Evolutionary conservation across 352 stramenopile genomes (phyloP).

Genomic region (Hyaloperonospora arabidopsidis): DNA sequence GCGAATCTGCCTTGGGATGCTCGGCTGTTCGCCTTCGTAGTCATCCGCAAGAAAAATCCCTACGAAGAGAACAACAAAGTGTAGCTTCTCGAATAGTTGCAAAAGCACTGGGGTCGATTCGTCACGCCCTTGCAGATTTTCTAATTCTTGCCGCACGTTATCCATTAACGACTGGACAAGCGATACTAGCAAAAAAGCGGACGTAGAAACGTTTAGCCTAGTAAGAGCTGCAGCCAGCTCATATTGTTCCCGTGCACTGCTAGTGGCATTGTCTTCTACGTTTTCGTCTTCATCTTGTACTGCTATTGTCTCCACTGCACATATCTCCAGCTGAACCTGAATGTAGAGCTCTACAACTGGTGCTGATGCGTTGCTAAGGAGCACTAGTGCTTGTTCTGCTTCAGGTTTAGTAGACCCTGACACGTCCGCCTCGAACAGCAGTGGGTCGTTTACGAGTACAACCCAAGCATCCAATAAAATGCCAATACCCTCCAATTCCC

Average conservation of each 20-base stretch:
- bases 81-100: conserved; percentile 69
- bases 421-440: conserved; percentile 32
- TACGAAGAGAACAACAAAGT: conserved; percentile 73
- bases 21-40: conserved; percentile 61
- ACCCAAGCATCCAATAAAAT: conserved; percentile 79
- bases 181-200: conserved; percentile 44
- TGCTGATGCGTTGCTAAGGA: conserved; percentile 51
- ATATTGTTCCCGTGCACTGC: conserved; percentile 53
- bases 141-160: conserved; percentile 37
- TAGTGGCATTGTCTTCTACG: conserved; percentile 71
- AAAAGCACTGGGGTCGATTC: conserved; percentile 49
- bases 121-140: conserved; percentile 37
- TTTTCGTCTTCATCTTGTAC: conserved; percentile 81
- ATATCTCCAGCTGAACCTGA: conserved; percentile 65
- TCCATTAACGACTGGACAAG: conserved; percentile 55
- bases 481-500: conserved; percentile 75
- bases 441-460: conserved; percentile 50
- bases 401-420: conserved; percentile 25
- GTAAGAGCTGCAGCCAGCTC: conserved; percentile 63
- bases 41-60: conserved; percentile 76
- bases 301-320: conserved; percentile 48
- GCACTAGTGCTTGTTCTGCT: conserved; percentile 25
- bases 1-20: conserved; percentile 56
- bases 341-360: conserved; percentile 71
- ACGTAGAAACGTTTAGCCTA: conserved; percentile 51